Base-by-base conservation (phyloP, 106 monocot species). In the Allium fistulosum region DNA sequence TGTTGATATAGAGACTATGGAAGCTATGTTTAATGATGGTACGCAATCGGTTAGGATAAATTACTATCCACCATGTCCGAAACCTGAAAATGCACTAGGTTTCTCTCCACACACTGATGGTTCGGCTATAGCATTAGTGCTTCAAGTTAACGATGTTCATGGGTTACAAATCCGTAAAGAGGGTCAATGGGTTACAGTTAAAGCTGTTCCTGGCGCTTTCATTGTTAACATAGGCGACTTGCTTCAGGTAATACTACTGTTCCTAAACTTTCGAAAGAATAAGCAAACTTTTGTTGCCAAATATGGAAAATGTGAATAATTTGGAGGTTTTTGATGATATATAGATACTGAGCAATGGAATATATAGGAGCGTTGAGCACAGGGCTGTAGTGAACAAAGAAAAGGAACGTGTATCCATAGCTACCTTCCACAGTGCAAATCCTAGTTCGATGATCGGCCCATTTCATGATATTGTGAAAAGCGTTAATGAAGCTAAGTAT, bases 331-430 rank as follows among this genome's bases (percentile, higher is more conserved):
- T 55, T 55, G 1, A 3, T 55, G 11, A 12, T 15, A 55, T 55
- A 55, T 61, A 87, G 87, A 83, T 83, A 46, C n/a, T 80, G n/a
- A 78, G 64, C 65, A 87, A 83, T 45, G 87, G 87, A 13, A 83
- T 48, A 17, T 79, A 82, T 15, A 82, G 69, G 51, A 86, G 86
- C 70, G 64, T 86, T 13, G 82, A 86, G 64, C 86, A 83, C 17
- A 71, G 80, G 48, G 83, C 71, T 4, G 26, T 80, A 0, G 59
- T 87, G 59, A 83, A 78, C 69, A 11, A 67, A 6, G 68, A 66
- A 10, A 69, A 70, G 28, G 87, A 80, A 27, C 71, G 83, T 0
- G 37, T 87, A 7, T 78, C 78, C 0, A 49, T 83, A 8, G 80
- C 80, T 0, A 50, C 69, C 53, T 83, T 83, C 60, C 80, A 72